Evolutionary conservation across 2,329 filamentous ascomycete species (phyloP), one percentile per base, ranked within the genome.

Genomic region (Clonostachys byssicola): DNA sequence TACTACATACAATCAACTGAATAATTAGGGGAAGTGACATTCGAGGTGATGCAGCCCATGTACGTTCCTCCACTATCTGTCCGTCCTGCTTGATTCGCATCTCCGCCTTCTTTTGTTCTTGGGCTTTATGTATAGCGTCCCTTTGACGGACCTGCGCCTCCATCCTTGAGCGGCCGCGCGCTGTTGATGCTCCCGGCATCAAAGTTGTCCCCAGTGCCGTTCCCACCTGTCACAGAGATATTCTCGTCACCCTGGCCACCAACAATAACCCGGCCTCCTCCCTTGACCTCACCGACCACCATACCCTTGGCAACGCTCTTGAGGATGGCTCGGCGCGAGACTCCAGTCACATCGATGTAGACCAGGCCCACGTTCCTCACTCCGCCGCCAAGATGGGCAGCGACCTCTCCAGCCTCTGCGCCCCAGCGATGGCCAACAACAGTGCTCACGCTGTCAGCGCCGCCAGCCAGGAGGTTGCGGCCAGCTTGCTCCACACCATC

Each of bases 231-330:
- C 36, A 39, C 36, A 18, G 36, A n/a, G 12, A 18, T 18, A 39
- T n/a, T 18, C 14, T 42, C 42, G 34, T 39, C n/a, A 9, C 20
- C 10, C 5, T 43, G 7, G 17, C 85, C 86, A 2, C 88, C 87
- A 17, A 92, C 85, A 43, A 92, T 77, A 17, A 90, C 75, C 54
- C 89, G 80, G 3, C 87, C 82, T 5, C 86, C 88, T 36, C 85
- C 85, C 49, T 82, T 80, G 43, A 92, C 88, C 54, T 83, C 84
- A 35, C 89, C 89, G 6, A 95, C 84, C 1, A 95, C 85, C 94
- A 99, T 97, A 39, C 94, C 91, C 73, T 95, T 96, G 17, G 92
- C 94, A 2, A 97, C 94, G 40, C 87, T 89, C 74, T 96, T 99
- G 62, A 99, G 80, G 40, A 99, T 83, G 0, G 94, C 94, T 51